phyloP scores from a whole-genome alignment of 495 filamentous ascomycete species.

The Trichocladium uniseriatum region DNA sequence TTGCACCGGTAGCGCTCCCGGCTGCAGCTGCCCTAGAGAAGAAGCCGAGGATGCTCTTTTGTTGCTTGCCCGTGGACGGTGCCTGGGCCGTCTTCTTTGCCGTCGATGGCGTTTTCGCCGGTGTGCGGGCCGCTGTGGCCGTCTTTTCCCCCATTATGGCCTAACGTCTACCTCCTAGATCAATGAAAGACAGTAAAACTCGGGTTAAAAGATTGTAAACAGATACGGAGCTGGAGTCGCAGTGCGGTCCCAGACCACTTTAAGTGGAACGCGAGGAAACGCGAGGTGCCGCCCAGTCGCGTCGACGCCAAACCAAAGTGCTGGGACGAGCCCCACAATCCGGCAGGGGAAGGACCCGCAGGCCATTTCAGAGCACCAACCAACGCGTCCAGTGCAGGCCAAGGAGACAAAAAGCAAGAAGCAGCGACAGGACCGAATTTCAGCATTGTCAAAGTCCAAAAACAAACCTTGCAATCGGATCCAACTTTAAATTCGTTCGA shows the following conservation, averaged over 20 bases:
- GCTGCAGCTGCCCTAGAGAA: conserved; percentile 59
- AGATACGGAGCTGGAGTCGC: background rate
- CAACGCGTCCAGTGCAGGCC: no score
- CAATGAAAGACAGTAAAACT: background rate
- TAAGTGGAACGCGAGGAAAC: conserved; percentile 17
- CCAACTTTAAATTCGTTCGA: no score
- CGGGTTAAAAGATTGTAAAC: background rate
- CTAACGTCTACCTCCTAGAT: background rate
- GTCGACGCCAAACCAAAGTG: conserved; percentile 6
- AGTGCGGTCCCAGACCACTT: background rate
- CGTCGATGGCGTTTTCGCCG: conserved; percentile 34
- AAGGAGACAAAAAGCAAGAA: no score
- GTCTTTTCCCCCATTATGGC: conserved; percentile 25
- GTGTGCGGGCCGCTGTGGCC: conserved; percentile 26
- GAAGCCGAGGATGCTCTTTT: conserved; percentile 81
- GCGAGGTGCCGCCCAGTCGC: conserved; percentile 9
- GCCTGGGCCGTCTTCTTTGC: conserved; percentile 31
- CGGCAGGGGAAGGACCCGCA: background rate
- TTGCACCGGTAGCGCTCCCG: conserved; percentile 20
- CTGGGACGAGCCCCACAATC: background rate
- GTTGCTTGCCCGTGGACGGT: conserved; percentile 49
- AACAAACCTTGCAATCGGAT: no score
- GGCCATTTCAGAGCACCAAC: no score
- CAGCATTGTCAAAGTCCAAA: no score
- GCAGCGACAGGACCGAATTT: no score